Evolutionary conservation across 2,329 filamentous ascomycete genomes (phyloP).

Genomic region (Aureobasidium sp.): DNA sequence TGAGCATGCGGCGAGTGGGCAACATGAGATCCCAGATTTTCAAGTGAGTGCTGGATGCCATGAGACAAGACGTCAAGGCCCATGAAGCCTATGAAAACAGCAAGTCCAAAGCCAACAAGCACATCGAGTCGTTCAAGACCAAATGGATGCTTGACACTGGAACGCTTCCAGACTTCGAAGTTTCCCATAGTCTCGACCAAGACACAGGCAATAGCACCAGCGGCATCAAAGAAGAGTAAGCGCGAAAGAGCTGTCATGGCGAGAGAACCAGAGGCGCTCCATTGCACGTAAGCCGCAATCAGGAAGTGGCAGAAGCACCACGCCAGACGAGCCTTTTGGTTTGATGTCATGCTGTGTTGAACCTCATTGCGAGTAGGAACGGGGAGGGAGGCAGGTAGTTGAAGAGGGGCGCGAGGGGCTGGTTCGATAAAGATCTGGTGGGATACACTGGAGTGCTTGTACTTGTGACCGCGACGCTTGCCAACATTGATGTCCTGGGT

Average conservation of each 20-base stretch:
- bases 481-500: constrained; percentile 60
- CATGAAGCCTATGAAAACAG: constrained; percentile 93
- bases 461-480: constrained; percentile 88
- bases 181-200: constrained; percentile 89
- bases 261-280: constrained; percentile 75
- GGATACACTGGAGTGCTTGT: constrained; percentile 93
- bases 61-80: constrained; percentile 93
- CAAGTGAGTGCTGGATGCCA: constrained; percentile 85
- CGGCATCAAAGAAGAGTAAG: constrained; percentile 88
- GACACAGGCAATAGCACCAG: constrained; percentile 85
- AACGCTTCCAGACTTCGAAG: constrained; percentile 95
- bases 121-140: constrained; percentile 81
- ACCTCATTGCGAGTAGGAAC: constrained; percentile 85
- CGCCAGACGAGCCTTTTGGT: constrained; percentile 72
- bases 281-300: constrained; percentile 76
- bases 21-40: constrained; percentile 60
- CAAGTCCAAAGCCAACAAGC: constrained; percentile 90
- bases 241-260: constrained; percentile 90
- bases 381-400: constrained; percentile 83
- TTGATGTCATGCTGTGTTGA: constrained; percentile 78
- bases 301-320: constrained; percentile 88
- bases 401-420: constrained; percentile 71
- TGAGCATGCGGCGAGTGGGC: constrained; percentile 51
- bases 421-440: constrained; percentile 97
- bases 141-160: constrained; percentile 88